These are phyloP conservation scores for Candida golubevii DNA, from an alignment of 805 yeast species.

Conservation along the genomic window DNA sequence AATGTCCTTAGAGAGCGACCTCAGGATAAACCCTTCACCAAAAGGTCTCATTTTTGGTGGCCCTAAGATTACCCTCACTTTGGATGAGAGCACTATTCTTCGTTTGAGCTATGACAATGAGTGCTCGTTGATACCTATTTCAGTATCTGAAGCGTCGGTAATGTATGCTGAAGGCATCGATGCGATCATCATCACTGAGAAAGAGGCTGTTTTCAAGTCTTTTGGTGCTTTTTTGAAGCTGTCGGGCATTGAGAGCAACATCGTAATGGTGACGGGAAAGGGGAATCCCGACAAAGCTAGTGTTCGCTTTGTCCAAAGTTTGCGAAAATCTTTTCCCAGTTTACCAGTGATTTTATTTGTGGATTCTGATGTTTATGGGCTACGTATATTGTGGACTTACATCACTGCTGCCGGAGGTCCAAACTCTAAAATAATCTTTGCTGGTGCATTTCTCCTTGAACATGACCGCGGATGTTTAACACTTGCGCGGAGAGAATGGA, in stretches of 20 bases:
- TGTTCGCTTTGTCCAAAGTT: constrained; percentile 7
- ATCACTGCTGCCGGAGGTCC: constrained; percentile 3
- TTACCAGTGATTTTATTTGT: constrained; percentile 12
- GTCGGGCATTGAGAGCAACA: background rate
- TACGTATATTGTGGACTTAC: constrained; percentile 15
- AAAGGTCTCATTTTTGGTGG: constrained; percentile 17
- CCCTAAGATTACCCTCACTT: constrained; percentile 2
- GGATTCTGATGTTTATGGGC: constrained; percentile 19
- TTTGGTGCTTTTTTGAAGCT: constrained; percentile 21
- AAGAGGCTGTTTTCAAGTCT: constrained; percentile 39
- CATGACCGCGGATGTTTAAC: constrained; percentile 12
- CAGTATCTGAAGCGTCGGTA: background rate
- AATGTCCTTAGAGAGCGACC: constrained; percentile 4
- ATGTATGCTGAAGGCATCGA: background rate
- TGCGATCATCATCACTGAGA: constrained; percentile 30
- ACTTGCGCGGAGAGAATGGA: constrained; percentile 13
- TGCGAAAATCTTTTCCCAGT: constrained; percentile 1
- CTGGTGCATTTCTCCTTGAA: constrained; percentile 16
- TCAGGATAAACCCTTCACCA: constrained; percentile 11
- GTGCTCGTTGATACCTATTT: constrained; percentile 5
- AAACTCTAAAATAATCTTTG: constrained; percentile 3
- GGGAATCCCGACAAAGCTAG: constrained; percentile 17
- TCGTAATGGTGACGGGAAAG: constrained; percentile 14
- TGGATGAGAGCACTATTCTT: background rate
- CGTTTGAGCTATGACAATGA: constrained; percentile 2